Percentiles rank a stretch among this genome's conserved stretches.
Evolutionary conservation across 1,284 basidiomycete genomes (phyloP).

Genomic region (Meira miltonrushii): DNA sequence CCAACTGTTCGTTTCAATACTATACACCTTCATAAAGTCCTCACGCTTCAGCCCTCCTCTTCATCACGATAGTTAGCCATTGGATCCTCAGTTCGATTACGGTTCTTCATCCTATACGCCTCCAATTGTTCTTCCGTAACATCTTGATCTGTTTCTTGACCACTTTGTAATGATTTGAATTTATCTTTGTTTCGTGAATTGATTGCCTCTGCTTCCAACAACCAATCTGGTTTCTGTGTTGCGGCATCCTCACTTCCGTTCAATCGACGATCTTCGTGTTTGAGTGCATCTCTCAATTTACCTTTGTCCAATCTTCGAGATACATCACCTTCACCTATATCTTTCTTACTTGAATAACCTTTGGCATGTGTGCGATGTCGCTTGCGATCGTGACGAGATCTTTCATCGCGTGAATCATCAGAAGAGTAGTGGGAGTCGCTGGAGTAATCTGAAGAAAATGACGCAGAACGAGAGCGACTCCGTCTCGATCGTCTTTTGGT

Average conservation of each 20-base stretch:
- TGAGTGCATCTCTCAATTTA: slow-evolving; percentile 18
- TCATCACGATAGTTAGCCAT: slow-evolving; percentile 78
- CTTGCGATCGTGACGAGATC: slow-evolving; percentile 1
- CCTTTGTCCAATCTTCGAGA: slow-evolving; percentile 18
- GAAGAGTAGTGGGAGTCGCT: neutral
- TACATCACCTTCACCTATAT: slow-evolving; percentile 20
- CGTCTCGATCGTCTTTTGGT: slow-evolving; percentile 20
- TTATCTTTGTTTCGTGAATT: slow-evolving; percentile 12
- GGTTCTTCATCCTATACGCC: slow-evolving; percentile 70
- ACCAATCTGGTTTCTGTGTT: slow-evolving; percentile 29
- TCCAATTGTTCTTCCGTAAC: slow-evolving; percentile 90
- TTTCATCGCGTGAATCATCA: neutral
- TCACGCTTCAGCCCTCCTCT: slow-evolving; percentile 20
- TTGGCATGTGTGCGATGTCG: neutral
- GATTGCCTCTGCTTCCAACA: slow-evolving; percentile 27
- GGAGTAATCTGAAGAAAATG: slow-evolving; percentile 2
- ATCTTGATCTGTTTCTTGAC: slow-evolving; percentile 59
- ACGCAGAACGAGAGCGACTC: slow-evolving; percentile 4
- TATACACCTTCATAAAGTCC: neutral
- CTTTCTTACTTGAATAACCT: slow-evolving; percentile 13
- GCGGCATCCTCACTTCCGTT: neutral
- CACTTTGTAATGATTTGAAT: slow-evolving; percentile 26
- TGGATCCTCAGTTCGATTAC: slow-evolving; percentile 67
- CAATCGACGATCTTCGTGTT: neutral
- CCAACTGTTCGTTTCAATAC: too few species aligned